A percentile compares a stretch with the other conserved stretches of the same genome.
phyloP scores from a whole-genome alignment of 805 yeast genomes.

The Yamadazyma tumulicola region DNA sequence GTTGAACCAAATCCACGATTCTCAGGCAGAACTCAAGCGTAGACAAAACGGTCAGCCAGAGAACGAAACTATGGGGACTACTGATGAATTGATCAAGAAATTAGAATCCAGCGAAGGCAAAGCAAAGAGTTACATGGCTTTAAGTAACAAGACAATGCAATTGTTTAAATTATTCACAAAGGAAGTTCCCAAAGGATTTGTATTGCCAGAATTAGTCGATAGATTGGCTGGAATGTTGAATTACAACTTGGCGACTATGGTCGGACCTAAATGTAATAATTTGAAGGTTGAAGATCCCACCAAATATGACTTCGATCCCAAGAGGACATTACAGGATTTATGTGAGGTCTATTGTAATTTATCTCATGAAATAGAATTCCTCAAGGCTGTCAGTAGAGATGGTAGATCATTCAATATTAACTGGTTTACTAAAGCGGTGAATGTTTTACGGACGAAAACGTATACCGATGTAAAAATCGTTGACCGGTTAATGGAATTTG shows the following conservation, averaged over 20 bases:
- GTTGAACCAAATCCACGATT: constrained; percentile 69
- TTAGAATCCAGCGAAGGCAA: constrained; percentile 64
- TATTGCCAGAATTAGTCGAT: constrained; percentile 85
- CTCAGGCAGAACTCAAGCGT: constrained; percentile 60
- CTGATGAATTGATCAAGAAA: constrained; percentile 57
- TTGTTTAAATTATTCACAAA: constrained; percentile 78
- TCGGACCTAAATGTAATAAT: constrained; percentile 91
- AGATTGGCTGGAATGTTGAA: constrained; percentile 94
- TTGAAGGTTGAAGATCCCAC: constrained; percentile 83
- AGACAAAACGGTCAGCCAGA: constrained; percentile 36
- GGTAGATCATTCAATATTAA: constrained; percentile 78
- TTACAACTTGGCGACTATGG: constrained; percentile 86
- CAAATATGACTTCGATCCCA: constrained; percentile 79
- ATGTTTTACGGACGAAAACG: constrained; percentile 57
- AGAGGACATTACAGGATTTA: constrained; percentile 61
- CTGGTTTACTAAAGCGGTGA: constrained; percentile 67
- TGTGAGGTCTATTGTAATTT: constrained; percentile 76
- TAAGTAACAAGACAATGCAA: constrained; percentile 78
- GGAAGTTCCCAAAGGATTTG: constrained; percentile 84
- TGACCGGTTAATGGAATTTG: constrained; percentile 50
- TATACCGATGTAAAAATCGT: constrained; percentile 49
- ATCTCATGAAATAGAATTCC: constrained; percentile 59
- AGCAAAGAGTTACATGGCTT: constrained; percentile 77
- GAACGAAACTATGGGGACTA: constrained; percentile 45
- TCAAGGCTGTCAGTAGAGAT: constrained; percentile 81